Base-by-base conservation (phyloP, 1,284 basidiomycete species). In the Marasmius oreades region DNA sequence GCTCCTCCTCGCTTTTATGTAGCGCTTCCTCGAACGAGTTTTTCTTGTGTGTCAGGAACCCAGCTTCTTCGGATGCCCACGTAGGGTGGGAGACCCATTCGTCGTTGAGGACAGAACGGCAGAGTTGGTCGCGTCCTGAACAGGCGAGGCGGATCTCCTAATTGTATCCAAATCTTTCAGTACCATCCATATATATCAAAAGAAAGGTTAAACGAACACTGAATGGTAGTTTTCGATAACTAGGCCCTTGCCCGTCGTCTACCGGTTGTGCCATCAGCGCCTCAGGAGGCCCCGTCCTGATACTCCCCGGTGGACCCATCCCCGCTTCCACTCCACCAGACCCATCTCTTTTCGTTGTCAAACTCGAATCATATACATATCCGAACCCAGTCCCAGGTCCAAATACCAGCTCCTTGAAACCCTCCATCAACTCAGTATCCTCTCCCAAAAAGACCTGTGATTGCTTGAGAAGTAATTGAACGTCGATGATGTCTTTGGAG, bases 31-130 rank as follows among this genome's bases (percentile, higher is more conserved):
- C 97, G 70, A 93, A 98, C 2, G 87, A 82, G 70, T 98, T 99
- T 78, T 98, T 98, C 80, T 96, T 96, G 74, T 98, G 94, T 5
- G 95, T 85, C 57, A 94, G 84, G 74, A 98, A 98, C 1, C 92
- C 93, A 1, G 92, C 84, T 63, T 97, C 93, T 66, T 98, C 97
- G 59, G 96, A 98, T 18, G 93, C 93, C 93, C 94, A 98, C 0
- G 93, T 96, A 1, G 96, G 96, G 71, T 99, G 95, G 20, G 95
- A 97, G 24, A 98, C 93, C 93, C 94, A 97, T 63, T 88, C 84
- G 67, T 98, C 94, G 68, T 98, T 99, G 55, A 99, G 84, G 18
- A 99, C 95, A 50, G 94, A 95, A 73, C 95, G 93, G 71, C 93
- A 97, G 62, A 98, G 89, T 61, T 94, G 87, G 67, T 98, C 95